A percentile compares a stretch with the other conserved stretches of the same genome.
These are phyloP conservation scores for Ilyonectria mors-panacis DNA, from an alignment of 2,329 filamentous ascomycete species.

Conservation along the genomic window DNA sequence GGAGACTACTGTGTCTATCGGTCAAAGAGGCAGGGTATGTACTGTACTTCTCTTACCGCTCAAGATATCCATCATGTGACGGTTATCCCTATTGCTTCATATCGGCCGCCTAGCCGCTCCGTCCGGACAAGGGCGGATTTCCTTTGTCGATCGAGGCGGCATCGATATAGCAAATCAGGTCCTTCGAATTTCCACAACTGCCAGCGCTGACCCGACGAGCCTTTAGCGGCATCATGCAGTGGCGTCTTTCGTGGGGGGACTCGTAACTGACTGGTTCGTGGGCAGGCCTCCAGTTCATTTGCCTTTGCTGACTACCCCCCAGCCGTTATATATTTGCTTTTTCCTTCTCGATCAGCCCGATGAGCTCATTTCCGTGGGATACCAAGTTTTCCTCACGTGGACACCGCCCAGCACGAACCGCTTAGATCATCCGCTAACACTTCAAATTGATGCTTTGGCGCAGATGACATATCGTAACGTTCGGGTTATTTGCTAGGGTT, in stretches of 20 bases:
- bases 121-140: neutral
- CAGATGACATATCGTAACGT: slow-evolving; percentile 26
- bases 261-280: neutral
- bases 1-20: neutral
- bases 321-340: slow-evolving; percentile 34
- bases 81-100: neutral
- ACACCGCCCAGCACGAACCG: slow-evolving; percentile 6
- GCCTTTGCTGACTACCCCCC: neutral
- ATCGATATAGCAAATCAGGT: slow-evolving; percentile 8
- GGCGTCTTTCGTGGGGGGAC: slow-evolving; percentile 15
- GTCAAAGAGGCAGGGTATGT: neutral
- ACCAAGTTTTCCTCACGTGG: neutral
- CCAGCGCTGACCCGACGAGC: neutral
- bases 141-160: slow-evolving; percentile 10
- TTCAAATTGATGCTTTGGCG: slow-evolving; percentile 4
- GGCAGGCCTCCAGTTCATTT: neutral
- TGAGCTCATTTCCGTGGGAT: slow-evolving; percentile 20
- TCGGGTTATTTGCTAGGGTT: slow-evolving; percentile 15
- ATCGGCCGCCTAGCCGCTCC: neutral
- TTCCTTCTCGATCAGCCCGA: slow-evolving; percentile 28
- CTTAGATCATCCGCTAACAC: slow-evolving; percentile 1
- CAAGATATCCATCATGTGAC: slow-evolving; percentile 15
- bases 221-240: slow-evolving; percentile 7
- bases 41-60: slow-evolving; percentile 1
- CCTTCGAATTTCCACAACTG: slow-evolving; percentile 18